Percentiles rank a stretch among this genome's conserved stretches.
phyloP scores from a whole-genome alignment of 2,329 filamentous ascomycete genomes.

The Davidsoniella eucalypti region DNA sequence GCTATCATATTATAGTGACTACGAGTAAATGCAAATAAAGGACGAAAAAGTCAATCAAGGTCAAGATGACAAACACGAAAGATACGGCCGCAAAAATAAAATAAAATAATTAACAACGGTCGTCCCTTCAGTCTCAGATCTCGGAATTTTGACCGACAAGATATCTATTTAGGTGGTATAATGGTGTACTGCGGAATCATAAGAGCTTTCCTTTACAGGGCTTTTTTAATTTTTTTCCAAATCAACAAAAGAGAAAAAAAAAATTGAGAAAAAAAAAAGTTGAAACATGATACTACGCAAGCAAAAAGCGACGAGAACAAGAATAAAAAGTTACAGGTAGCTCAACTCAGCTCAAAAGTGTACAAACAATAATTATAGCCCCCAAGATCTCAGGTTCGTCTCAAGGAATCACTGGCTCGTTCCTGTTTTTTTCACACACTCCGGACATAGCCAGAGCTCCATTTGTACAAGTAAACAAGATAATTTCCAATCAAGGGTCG shows the following conservation, averaged over 20 bases:
- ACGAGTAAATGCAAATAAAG: too few species aligned
- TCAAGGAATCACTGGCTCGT: not conserved
- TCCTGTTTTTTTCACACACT: too few species aligned
- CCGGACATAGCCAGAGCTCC: too few species aligned
- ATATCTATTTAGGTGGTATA: not conserved
- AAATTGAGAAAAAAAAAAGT: not conserved
- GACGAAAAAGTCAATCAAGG: not conserved
- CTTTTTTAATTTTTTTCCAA: not conserved
- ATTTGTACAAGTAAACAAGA: too few species aligned
- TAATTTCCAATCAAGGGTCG: too few species aligned
- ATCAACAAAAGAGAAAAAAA: not conserved
- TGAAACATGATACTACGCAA: not conserved
- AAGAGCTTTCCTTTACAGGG: not conserved
- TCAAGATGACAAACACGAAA: too few species aligned
- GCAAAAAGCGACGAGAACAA: too few species aligned
- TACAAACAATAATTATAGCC: not conserved
- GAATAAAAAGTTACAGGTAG: too few species aligned
- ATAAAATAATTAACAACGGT: too few species aligned
- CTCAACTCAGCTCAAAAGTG: not conserved
- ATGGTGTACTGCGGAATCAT: too few species aligned
- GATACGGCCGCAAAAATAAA: too few species aligned
- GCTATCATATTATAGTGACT: not conserved
- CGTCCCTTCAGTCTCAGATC: too few species aligned
- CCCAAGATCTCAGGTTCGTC: constrained; percentile 1
- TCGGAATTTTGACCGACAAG: not conserved